Evolutionary conservation across 2,329 filamentous ascomycete genomes (phyloP), one percentile per base, ranked within the genome.

Genomic region (Penicillium thymicola): DNA sequence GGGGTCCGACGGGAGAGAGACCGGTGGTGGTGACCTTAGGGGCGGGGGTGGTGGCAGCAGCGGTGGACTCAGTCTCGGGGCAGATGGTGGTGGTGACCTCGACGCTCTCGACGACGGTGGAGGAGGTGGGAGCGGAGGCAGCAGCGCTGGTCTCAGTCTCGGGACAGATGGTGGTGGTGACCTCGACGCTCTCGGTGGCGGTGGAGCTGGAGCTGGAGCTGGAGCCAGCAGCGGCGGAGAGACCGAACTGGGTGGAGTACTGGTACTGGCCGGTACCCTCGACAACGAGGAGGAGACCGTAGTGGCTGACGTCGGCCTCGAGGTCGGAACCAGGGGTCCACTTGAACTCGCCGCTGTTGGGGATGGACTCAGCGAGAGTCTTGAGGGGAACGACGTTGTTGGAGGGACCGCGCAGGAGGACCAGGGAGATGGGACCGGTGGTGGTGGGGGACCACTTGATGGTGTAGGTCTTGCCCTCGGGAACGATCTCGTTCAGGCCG

Each of bases 261-360:
- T 87, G 84, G 79, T 83, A 87, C 68, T 81, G 73, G 69, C 84
- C 82, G 60, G 77, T 82, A 48, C 76, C 75, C 67, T 85, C 82
- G 62, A 82, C 82, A 63, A 87, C 82, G 65, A 88, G 72, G 70
- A 85, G 78, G 67, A 87, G 76, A 59, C 84, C 85, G 74, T 86
- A 87, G 72, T 78, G 80, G 64, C 76, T 78, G 60, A 68, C 69
- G 59, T 81, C 79, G 59, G 69, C 68, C 65, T 78, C 75, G 58
- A 86, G 79, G 41, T 68, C 60, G 53, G 76, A 69, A 58, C 75
- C 65, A 41, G 82, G 82, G 42, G 79, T 82, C 84, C 83, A 87
- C 55, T 60, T 46, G 77, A 76, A 86, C 60, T 65, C 68, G 58
- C 85, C 85, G 57, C 69, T 76, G 80, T 87, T 87, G 67, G 70